A percentile compares a stretch with the other conserved stretches of the same genome.
phyloP scores from a whole-genome alignment of 169 alveolate genomes.

The Theileria parva region DNA sequence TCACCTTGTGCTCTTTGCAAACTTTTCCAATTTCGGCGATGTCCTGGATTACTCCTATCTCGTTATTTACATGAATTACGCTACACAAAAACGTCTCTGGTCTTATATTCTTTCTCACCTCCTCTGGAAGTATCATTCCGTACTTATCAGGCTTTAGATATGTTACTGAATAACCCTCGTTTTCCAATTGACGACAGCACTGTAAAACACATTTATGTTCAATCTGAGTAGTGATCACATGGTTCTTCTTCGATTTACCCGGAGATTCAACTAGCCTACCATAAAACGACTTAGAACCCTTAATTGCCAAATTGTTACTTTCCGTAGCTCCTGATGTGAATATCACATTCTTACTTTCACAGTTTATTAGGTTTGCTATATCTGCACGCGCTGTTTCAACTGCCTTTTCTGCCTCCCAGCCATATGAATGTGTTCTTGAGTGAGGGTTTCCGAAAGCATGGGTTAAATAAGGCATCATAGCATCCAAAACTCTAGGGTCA shows the following conservation, averaged over 20 bases:
- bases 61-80: slow-evolving; percentile 95
- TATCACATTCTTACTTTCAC: slow-evolving; percentile 89
- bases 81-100: slow-evolving; percentile 92
- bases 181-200: slow-evolving; percentile 87
- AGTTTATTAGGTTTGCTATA: slow-evolving; percentile 86
- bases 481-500: slow-evolving; percentile 97
- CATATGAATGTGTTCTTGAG: slow-evolving; percentile 93
- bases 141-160: slow-evolving; percentile 90
- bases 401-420: slow-evolving; percentile 96
- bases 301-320: slow-evolving; percentile 93
- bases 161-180: slow-evolving; percentile 90
- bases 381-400: slow-evolving; percentile 90
- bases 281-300: slow-evolving; percentile 87
- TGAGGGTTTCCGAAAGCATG: slow-evolving; percentile 96
- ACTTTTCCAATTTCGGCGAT: slow-evolving; percentile 90
- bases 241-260: slow-evolving; percentile 83
- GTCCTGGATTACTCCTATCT: slow-evolving; percentile 96
- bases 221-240: slow-evolving; percentile 94
- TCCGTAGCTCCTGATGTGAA: slow-evolving; percentile 99
- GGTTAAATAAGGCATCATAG: slow-evolving; percentile 95
- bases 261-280: slow-evolving; percentile 55
- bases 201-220: slow-evolving; percentile 98
- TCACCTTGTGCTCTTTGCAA: slow-evolving; percentile 89
- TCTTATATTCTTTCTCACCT: slow-evolving; percentile 87
- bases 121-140: slow-evolving; percentile 88